Base-by-base conservation (phyloP, 495 filamentous ascomycete genomes). In the Aspergillus funiculosus region DNA sequence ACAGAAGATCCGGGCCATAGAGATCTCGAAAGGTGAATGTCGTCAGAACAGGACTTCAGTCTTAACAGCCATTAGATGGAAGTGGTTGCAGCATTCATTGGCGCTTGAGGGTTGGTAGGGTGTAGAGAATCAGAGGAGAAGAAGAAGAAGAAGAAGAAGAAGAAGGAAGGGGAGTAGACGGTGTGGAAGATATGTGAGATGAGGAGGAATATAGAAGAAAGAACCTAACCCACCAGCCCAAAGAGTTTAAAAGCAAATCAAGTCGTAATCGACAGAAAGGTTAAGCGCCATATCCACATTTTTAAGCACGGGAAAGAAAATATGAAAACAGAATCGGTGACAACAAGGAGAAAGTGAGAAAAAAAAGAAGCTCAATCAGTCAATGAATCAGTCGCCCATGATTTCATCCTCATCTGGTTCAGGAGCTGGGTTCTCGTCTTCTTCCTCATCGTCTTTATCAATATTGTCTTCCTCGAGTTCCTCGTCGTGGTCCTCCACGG, bases 381-480 rank as follows among this genome's bases (percentile, higher is more conserved):
- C 3, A 51, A 19, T 37, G 29, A 57, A 46, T 52, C 43, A 87
- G 64, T 88, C 85, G 22, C 84, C 83, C 68, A 88, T 77, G 10
- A 88, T 67, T 50, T 82, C 74, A 56, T 80, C 81, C 45, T 84
- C 82, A 43, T 80, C 80, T 20, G 76, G 73, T 41, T 78, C 77
- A 53, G 66, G 68, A 21, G 62, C 62, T 15, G 61, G 52, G 14
- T 49, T 27, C 18, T 15, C 57, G 10, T 64, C 65, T 7, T 69
- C 64, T 10, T 68, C 73, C 5, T 74, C 72, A 18, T 71, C 68
- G 20, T 75, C 76, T 0, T 68, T 72, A 48, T 79, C 75, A 31
- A 74, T 67, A 19, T 68, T 63, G 42, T 78, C 73, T 18, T 76
- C 76, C 10, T 73, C 71, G 30, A 75, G 68, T 13, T 74, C 73